Conservation (phyloP, 306 rosid genomes). For the Canavalia gladiata region DNA sequence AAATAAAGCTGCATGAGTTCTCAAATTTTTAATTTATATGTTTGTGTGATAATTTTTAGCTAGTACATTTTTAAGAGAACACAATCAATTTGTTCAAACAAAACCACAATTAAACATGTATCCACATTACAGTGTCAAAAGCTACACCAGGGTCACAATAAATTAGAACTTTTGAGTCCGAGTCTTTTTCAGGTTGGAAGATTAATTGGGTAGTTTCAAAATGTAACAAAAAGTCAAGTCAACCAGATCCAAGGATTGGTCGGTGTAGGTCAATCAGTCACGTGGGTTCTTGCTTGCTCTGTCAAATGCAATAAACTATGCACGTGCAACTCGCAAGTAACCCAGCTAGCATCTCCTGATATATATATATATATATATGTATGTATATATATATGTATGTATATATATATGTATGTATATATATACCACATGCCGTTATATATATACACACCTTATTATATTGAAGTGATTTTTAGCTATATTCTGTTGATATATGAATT, state of each 20-base stretch:
- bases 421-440: constrained; percentile 14
- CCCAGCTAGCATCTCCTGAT: background rate
- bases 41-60: background rate
- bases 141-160: background rate
- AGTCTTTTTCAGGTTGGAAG: too few species aligned
- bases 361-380: background rate
- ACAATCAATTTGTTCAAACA: too few species aligned
- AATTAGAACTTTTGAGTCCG: background rate
- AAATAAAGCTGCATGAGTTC: too few species aligned
- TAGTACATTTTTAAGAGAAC: too few species aligned
- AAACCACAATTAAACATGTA: too few species aligned
- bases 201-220: background rate
- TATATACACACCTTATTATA: background rate
- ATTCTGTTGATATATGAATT: background rate
- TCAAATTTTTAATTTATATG: too few species aligned
- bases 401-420: too few species aligned
- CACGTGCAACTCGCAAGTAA: constrained; percentile 34
- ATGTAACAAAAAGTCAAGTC: background rate
- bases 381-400: background rate
- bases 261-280: constrained; percentile 38
- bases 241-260: constrained; percentile 35
- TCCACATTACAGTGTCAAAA: too few species aligned
- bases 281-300: constrained; percentile 26
- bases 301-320: constrained; percentile 15
- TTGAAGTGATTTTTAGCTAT: background rate